Conservation (phyloP, 345 rosid genomes). For the Pistacia vera region DNA sequence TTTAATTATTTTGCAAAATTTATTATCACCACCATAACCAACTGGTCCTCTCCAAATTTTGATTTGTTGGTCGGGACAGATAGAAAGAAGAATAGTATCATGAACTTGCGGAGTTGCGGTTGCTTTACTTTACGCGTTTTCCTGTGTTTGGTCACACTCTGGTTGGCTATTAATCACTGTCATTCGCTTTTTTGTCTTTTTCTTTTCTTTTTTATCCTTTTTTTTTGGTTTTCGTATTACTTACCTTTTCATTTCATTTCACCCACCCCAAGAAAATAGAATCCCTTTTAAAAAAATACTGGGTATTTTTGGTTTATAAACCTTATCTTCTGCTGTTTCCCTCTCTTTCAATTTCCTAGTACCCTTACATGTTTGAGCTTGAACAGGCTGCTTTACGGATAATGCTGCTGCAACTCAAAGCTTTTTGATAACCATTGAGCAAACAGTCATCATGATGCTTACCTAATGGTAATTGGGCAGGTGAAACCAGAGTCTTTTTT, state of each 20-base stretch:
- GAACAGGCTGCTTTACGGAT: neutral
- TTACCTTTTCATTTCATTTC: neutral
- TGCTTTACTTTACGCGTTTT: constrained; percentile 11
- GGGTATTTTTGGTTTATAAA: neutral
- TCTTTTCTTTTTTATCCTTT: neutral
- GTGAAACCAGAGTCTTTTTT: no score
- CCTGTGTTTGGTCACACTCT: neutral
- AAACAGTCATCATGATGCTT: no score
- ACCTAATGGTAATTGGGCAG: no score
- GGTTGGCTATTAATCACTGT: constrained; percentile 11
- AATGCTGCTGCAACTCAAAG: no score
- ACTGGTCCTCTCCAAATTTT: neutral
- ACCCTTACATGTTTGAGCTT: neutral
- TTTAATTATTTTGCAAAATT: neutral
- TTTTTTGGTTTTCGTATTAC: neutral
- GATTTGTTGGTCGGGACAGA: neutral
- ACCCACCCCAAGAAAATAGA: no score
- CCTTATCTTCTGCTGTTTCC: neutral
- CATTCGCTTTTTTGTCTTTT: neutral
- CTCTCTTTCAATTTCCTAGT: neutral
- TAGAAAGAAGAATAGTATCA: neutral
- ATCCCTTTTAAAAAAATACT: no score
- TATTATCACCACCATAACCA: neutral
- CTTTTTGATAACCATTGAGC: no score
- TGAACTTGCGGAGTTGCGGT: no score